These are phyloP conservation scores for Mucor irregularis DNA, from an alignment of 371 early-diverging fungal species.

Conservation along the genomic window DNA sequence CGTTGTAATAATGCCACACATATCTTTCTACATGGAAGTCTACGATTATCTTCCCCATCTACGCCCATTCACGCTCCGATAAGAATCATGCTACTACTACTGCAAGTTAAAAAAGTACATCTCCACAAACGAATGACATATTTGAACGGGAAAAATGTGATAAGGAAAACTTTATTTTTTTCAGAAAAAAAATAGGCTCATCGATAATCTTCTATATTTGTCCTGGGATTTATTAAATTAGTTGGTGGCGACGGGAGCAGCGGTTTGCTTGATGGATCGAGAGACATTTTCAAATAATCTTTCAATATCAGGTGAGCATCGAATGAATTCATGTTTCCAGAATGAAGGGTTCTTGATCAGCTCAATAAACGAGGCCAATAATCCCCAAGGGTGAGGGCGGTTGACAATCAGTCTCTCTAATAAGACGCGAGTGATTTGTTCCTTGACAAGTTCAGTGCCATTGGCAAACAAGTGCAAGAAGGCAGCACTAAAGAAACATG, in stretches of 20 bases:
- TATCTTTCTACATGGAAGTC: too few relatives aligned
- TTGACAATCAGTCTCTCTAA: conserved; percentile 95
- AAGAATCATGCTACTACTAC: too few relatives aligned
- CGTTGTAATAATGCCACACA: too few relatives aligned
- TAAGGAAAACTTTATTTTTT: too few relatives aligned
- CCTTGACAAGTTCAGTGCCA: conserved; percentile 78
- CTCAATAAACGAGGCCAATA: conserved; percentile 94
- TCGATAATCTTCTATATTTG: too few relatives aligned
- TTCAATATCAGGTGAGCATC: conserved; percentile 73
- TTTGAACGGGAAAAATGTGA: too few relatives aligned
- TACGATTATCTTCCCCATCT: too few relatives aligned
- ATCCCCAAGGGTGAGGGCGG: conserved; percentile 97
- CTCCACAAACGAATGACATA: too few relatives aligned
- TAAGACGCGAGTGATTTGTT: conserved; percentile 92
- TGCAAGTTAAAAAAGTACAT: too few relatives aligned
- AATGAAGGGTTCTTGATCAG: conserved; percentile 90
- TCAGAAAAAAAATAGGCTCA: too few relatives aligned
- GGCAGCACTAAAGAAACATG: conserved; percentile 83
- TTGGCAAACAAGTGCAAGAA: conserved; percentile 82
- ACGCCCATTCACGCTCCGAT: too few relatives aligned
- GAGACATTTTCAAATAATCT: conserved; percentile 73
- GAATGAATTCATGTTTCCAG: conserved; percentile 82
- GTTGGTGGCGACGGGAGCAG: background rate
- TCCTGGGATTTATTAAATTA: too few relatives aligned
- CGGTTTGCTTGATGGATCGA: conserved; percentile 19